A percentile compares a stretch with the other conserved stretches of the same genome.
These are phyloP conservation scores for Penicillium bialowiezense DNA, from an alignment of 495 filamentous ascomycete species.

Conservation along the genomic window DNA sequence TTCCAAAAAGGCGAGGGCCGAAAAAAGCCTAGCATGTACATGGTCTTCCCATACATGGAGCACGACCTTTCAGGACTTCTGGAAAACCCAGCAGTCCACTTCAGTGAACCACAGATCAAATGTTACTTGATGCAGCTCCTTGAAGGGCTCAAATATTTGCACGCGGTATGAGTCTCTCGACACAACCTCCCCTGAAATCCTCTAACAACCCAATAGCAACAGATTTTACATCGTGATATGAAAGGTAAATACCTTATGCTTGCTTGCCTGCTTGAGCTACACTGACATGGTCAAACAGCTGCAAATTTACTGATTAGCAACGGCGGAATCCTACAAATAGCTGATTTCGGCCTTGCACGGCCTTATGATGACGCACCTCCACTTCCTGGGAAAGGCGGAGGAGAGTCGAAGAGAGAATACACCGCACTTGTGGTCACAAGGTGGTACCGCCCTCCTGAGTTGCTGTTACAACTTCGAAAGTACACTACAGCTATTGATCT, in stretches of 20 bases:
- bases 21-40: conserved; percentile 89
- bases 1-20: conserved; percentile 59
- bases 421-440: conserved; percentile 92
- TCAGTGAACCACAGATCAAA: conserved; percentile 90
- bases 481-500: conserved; percentile 97
- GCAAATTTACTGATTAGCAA: conserved; percentile 98
- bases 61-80: conserved; percentile 95
- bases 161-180: conserved; percentile 53
- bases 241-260: conserved; percentile 51
- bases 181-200: not conserved
- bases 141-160: conserved; percentile 83
- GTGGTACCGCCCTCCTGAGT: conserved; percentile 95
- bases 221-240: conserved; percentile 96
- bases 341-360: conserved; percentile 92
- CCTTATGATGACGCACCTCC: conserved; percentile 89
- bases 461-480: conserved; percentile 76
- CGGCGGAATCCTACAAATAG: conserved; percentile 88
- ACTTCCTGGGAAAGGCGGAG: conserved; percentile 73
- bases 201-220: conserved; percentile 45
- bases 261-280: not conserved
- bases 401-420: conserved; percentile 85
- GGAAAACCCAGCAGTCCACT: conserved; percentile 85
- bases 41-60: conserved; percentile 99
- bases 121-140: conserved; percentile 96
- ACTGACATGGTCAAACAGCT: conserved; percentile 50